These are phyloP conservation scores for Stagonosporopsis rhizophila DNA, from an alignment of 2,329 filamentous ascomycete genomes.

Conservation along the genomic window DNA sequence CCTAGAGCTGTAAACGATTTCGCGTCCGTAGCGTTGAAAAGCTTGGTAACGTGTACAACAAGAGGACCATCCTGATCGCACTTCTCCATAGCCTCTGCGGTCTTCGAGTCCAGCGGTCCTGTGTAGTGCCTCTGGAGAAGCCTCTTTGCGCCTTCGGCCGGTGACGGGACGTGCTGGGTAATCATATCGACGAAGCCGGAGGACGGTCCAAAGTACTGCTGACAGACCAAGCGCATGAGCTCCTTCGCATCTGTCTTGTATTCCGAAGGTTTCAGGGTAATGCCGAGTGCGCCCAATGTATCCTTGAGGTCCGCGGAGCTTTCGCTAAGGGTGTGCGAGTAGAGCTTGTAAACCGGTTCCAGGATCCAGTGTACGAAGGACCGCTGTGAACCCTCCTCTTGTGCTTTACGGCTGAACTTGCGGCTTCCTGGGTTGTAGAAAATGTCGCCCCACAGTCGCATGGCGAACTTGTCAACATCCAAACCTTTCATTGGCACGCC, in stretches of 20 bases:
- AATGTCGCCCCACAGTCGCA: slow-evolving; percentile 91
- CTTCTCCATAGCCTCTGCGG: slow-evolving; percentile 78
- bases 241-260: slow-evolving; percentile 89
- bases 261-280: slow-evolving; percentile 88
- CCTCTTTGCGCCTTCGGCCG: slow-evolving; percentile 75
- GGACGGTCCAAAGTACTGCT: slow-evolving; percentile 92
- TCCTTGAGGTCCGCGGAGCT: slow-evolving; percentile 82
- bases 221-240: slow-evolving; percentile 86
- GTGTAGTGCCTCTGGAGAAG: slow-evolving; percentile 90
- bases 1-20: slow-evolving; percentile 90
- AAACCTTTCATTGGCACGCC: slow-evolving; percentile 54
- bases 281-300: slow-evolving; percentile 80
- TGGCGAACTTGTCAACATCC: slow-evolving; percentile 81
- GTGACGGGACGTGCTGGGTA: slow-evolving; percentile 86
- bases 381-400: slow-evolving; percentile 80
- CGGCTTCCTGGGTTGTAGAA: slow-evolving; percentile 93
- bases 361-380: slow-evolving; percentile 95
- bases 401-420: slow-evolving; percentile 86
- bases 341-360: slow-evolving; percentile 97
- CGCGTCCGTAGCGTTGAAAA: slow-evolving; percentile 91
- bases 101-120: slow-evolving; percentile 81
- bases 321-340: slow-evolving; percentile 91
- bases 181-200: slow-evolving; percentile 96
- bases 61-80: slow-evolving; percentile 91
- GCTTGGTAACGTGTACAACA: slow-evolving; percentile 89